Evolutionary conservation across 1,284 basidiomycete species (phyloP), one percentile per base, ranked within the genome.

Genomic region (Chalciporus sp.): DNA sequence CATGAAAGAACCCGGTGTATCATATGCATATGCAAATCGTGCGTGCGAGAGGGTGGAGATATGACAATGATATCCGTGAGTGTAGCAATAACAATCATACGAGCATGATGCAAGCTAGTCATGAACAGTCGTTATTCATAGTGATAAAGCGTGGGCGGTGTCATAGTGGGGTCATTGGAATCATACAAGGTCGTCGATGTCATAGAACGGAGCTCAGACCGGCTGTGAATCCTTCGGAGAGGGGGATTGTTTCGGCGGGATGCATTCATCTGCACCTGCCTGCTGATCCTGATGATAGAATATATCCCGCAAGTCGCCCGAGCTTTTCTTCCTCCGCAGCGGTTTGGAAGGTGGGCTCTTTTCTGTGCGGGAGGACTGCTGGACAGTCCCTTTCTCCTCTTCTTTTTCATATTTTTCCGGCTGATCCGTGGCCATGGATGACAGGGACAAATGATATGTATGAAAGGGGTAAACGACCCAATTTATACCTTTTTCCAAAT

Each of bases 251-350:
- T 37, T 37, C 20, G 20, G n/a, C n/a, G n/a, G 40, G 11, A 41
- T 11, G 40, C 17, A 41, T 14, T 41, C 39, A 20, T 41, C 40
- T 41, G 40, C 19, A 20, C 23, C 23, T 20, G 40, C n/a, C n/a
- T n/a, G n/a, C 23, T 23, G 23, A 23, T 23, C 11, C 11, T 46
- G 53, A 9, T 45, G 42, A 5, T 56, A 47, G 19, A 56, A 77
- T 29, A 74, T 70, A 52, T 77, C 72, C 6, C 74, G 71, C 16
- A 81, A 67, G 60, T 78, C 74, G 45, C 66, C 64, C 7, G 74
- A 76, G 58, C 73, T 71, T 64, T 75, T 74, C 64, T 78, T 80
- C 56, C 75, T 72, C 52, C 75, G 76, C 42, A 80, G 23, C 7
- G 29, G 51, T 46, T 27, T 45, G 11, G 17, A 12, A 2, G 35